Conservation (phyloP, 176 grass and related monocot genomes). For the Avena atlantica region DNA sequence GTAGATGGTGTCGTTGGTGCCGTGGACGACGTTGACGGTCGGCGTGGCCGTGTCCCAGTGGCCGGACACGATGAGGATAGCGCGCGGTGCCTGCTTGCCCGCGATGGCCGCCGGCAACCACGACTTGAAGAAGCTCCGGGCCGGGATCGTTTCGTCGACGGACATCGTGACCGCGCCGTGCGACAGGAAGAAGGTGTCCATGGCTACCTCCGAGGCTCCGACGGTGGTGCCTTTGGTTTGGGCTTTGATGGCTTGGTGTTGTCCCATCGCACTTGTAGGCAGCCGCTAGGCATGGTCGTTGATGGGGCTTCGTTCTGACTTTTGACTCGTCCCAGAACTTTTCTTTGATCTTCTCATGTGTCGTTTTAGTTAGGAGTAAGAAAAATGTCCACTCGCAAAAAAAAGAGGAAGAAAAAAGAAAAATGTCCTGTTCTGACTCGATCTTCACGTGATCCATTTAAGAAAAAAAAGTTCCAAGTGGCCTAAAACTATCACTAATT, state of each 20-base stretch:
- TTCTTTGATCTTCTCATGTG: background rate
- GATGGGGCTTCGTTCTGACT: background rate
- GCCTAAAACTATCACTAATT: background rate
- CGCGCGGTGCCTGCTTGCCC: slow-evolving; percentile 41
- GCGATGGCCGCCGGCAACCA: slow-evolving; percentile 59
- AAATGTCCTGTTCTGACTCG: background rate
- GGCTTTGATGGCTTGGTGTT: background rate
- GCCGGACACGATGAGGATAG: slow-evolving; percentile 78
- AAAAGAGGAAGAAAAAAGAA: background rate
- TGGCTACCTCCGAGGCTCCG: background rate
- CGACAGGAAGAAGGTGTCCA: slow-evolving; percentile 90
- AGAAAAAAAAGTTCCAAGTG: background rate
- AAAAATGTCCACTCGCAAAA: background rate
- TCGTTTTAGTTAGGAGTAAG: background rate
- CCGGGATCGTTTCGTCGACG: slow-evolving; percentile 70
- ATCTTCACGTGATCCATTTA: background rate
- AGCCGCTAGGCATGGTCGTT: background rate
- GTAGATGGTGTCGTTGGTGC: slow-evolving; percentile 64
- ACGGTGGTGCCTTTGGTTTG: background rate
- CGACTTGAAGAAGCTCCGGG: slow-evolving; percentile 68
- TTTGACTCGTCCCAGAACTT: background rate
- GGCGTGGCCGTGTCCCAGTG: slow-evolving; percentile 75
- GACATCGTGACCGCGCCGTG: slow-evolving; percentile 73
- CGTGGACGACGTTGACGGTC: slow-evolving; percentile 56
- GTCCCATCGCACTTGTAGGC: background rate